phyloP scores from a whole-genome alignment of 2,329 filamentous ascomycete genomes.

The Fusarium torulosum region DNA sequence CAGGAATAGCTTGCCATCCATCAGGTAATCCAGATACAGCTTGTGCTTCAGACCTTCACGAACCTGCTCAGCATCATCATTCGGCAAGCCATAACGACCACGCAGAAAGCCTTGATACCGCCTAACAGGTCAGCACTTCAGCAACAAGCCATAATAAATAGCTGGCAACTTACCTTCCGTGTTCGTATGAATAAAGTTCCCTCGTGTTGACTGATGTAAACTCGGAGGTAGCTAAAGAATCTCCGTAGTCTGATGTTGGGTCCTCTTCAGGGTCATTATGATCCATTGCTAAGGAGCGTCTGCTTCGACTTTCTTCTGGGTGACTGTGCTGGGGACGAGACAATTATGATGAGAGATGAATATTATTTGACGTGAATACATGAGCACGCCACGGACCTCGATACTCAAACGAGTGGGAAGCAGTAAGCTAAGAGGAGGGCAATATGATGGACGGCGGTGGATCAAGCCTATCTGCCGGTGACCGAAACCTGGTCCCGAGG shows the following conservation, averaged over 20 bases:
- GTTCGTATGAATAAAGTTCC: constrained; percentile 53
- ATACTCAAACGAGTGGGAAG: constrained; percentile 13
- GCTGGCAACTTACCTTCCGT: constrained; percentile 52
- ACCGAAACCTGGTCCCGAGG: constrained; percentile 39
- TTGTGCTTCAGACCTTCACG: constrained; percentile 64
- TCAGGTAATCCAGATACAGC: constrained; percentile 61
- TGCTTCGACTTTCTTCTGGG: constrained; percentile 11
- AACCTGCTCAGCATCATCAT: constrained; percentile 64
- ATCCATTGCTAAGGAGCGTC: constrained; percentile 40
- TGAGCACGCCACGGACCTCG: constrained; percentile 25
- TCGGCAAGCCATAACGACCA: constrained; percentile 64
- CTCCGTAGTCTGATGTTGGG: constrained; percentile 57
- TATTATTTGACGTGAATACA: constrained; percentile 36
- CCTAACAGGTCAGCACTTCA: constrained; percentile 48
- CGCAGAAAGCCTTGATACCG: constrained; percentile 63
- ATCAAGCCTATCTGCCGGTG: constrained; percentile 40
- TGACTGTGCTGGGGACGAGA: constrained; percentile 24
- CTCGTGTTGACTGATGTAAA: constrained; percentile 57
- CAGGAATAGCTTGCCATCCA: constrained; percentile 57
- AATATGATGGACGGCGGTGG: constrained; percentile 25
- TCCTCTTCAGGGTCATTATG: constrained; percentile 47
- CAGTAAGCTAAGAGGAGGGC: constrained; percentile 8
- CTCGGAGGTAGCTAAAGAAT: constrained; percentile 54
- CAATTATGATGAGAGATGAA: constrained; percentile 16
- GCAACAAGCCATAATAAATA: not conserved